Conservation (phyloP, 371 early-diverging fungal species). For the Apophysomyces trapeziformis region DNA sequence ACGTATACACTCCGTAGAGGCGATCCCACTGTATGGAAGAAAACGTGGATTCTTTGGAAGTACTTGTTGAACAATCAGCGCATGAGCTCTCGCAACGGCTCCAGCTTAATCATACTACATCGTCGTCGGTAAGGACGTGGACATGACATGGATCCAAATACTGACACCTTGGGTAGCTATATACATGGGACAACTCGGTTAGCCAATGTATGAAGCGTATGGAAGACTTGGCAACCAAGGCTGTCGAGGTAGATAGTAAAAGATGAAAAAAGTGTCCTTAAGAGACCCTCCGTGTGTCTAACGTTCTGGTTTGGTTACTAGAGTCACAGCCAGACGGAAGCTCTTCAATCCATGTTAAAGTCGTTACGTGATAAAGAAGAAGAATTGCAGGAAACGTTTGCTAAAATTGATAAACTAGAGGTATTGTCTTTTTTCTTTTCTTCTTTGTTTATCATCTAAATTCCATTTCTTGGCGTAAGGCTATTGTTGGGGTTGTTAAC, state of each 20-base stretch:
- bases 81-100: slow-evolving; percentile 26
- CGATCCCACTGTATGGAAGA: background rate
- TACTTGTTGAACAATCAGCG: slow-evolving; percentile 16
- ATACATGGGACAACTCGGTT: slow-evolving; percentile 20
- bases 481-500: slow-evolving; percentile 34
- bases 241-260: slow-evolving; percentile 24
- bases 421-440: slow-evolving; percentile 13
- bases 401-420: slow-evolving; percentile 47
- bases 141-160: too few species aligned
- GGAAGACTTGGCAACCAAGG: slow-evolving; percentile 21
- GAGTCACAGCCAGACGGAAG: slow-evolving; percentile 26
- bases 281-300: too few species aligned
- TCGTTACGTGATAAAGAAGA: slow-evolving; percentile 26
- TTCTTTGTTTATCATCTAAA: background rate
- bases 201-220: slow-evolving; percentile 25
- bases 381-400: slow-evolving; percentile 31
- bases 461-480: slow-evolving; percentile 11
- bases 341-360: slow-evolving; percentile 11
- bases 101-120: slow-evolving; percentile 21
- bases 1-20: too few species aligned
- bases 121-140: slow-evolving; percentile 17
- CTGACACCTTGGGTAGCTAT: slow-evolving; percentile 13
- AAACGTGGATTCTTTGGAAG: background rate
- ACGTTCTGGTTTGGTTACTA: slow-evolving; percentile 10
- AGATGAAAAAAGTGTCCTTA: background rate